These are phyloP conservation scores for Colletotrichum sp. DNA, from an alignment of 2,329 filamentous ascomycete genomes.

Conservation along the genomic window DNA sequence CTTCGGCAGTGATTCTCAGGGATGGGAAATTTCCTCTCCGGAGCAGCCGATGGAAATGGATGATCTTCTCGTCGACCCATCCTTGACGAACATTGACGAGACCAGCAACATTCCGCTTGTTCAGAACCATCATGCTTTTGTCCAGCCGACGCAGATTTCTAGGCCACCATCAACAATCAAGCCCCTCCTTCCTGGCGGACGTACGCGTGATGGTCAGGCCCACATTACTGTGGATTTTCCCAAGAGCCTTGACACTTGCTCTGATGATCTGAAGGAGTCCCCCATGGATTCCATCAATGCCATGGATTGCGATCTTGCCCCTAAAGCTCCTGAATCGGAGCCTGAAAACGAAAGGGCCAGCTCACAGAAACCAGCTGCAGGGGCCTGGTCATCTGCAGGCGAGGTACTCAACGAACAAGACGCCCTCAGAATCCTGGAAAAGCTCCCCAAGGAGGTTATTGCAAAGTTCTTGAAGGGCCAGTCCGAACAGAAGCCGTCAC, in stretches of 20 bases:
- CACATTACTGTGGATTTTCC: background rate
- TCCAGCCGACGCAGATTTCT: conserved; percentile 1
- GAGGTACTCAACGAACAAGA: background rate
- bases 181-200: background rate
- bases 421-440: conserved; percentile 26
- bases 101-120: background rate
- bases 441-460: conserved; percentile 26
- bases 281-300: background rate
- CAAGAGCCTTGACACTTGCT: background rate
- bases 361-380: background rate
- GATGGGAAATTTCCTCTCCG: background rate
- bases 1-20: background rate
- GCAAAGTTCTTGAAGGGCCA: conserved; percentile 33
- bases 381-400: background rate
- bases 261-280: background rate
- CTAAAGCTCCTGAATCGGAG: background rate
- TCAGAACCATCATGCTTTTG: background rate
- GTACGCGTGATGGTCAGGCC: background rate
- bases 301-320: background rate
- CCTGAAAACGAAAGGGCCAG: background rate
- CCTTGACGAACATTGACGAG: background rate
- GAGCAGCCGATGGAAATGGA: conserved; percentile 6
- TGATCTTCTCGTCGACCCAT: conserved; percentile 6
- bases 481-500: background rate
- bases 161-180: background rate